Conservation (phyloP, 2,329 filamentous ascomycete genomes). For the Fusarium torulosum region DNA sequence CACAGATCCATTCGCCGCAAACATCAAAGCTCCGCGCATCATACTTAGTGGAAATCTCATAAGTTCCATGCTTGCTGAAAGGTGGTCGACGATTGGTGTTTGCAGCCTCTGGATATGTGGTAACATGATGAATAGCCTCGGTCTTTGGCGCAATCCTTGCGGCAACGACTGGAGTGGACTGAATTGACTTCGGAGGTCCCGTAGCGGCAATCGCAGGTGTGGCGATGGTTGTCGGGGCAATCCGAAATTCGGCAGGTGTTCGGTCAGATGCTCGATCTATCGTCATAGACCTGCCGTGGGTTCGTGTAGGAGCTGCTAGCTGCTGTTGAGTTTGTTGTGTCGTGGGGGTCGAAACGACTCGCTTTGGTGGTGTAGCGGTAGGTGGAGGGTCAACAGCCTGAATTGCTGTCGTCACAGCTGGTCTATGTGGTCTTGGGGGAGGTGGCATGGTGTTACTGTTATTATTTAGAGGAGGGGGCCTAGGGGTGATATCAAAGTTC, state of each 20-base stretch:
- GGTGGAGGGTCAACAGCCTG: conserved; percentile 34
- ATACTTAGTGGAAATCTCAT: conserved; percentile 85
- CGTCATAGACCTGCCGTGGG: conserved; percentile 51
- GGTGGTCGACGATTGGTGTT: conserved; percentile 88
- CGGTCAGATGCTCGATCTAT: conserved; percentile 54
- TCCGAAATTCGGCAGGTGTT: conserved; percentile 41
- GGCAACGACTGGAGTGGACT: conserved; percentile 36
- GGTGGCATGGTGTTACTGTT: conserved; percentile 49
- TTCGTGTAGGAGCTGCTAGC: conserved; percentile 49
- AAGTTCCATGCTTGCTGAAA: conserved; percentile 75
- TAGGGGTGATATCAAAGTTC: conserved; percentile 44
- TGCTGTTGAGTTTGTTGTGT: conserved; percentile 50
- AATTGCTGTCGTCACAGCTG: conserved; percentile 48
- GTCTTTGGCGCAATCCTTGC: conserved; percentile 44
- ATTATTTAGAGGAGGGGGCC: conserved; percentile 31
- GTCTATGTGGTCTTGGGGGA: conserved; percentile 61
- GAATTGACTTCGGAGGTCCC: conserved; percentile 38
- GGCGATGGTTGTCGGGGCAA: conserved; percentile 40
- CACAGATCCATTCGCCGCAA: conserved; percentile 88
- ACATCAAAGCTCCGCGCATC: conserved; percentile 89
- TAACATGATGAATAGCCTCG: conserved; percentile 64
- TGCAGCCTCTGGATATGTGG: conserved; percentile 85
- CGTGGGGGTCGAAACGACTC: conserved; percentile 51
- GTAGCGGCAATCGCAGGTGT: conserved; percentile 29
- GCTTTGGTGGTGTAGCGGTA: conserved; percentile 46